These are phyloP conservation scores for Leccinum rimulosum DNA, from an alignment of 768 basidiomycete genomes.

Conservation along the genomic window DNA sequence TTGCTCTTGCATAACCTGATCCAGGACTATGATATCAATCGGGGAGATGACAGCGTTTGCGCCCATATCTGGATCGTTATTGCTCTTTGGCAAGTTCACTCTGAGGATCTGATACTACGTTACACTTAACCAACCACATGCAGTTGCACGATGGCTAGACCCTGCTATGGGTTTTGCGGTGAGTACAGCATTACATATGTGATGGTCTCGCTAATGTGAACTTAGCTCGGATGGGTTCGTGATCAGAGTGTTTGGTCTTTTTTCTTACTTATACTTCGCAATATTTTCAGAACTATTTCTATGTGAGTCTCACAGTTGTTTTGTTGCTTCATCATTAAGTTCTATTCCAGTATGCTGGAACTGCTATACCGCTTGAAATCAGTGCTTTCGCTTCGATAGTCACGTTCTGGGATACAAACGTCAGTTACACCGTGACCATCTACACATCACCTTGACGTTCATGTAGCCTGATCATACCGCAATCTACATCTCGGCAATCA, in stretches of 20 bases:
- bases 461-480: slow-evolving; percentile 36
- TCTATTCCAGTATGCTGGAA: slow-evolving; percentile 20
- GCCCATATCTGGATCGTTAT: slow-evolving; percentile 29
- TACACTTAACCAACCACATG: not conserved
- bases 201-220: not conserved
- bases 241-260: not conserved
- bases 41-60: slow-evolving; percentile 31
- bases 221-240: slow-evolving; percentile 26
- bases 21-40: slow-evolving; percentile 28
- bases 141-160: slow-evolving; percentile 34
- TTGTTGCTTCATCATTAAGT: not conserved
- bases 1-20: slow-evolving; percentile 1
- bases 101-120: not conserved
- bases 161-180: slow-evolving; percentile 33
- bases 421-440: not conserved
- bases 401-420: slow-evolving; percentile 46
- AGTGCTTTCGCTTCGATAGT: slow-evolving; percentile 50
- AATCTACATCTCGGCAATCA: slow-evolving; percentile 40
- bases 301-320: slow-evolving; percentile 17
- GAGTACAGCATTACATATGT: not conserved
- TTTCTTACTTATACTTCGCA: slow-evolving; percentile 1
- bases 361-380: slow-evolving; percentile 49
- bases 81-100: slow-evolving; percentile 23
- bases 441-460: slow-evolving; percentile 4
- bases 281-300: slow-evolving; percentile 33